Conservation (phyloP, 345 rosid species). For the Conringia planisiliqua region DNA sequence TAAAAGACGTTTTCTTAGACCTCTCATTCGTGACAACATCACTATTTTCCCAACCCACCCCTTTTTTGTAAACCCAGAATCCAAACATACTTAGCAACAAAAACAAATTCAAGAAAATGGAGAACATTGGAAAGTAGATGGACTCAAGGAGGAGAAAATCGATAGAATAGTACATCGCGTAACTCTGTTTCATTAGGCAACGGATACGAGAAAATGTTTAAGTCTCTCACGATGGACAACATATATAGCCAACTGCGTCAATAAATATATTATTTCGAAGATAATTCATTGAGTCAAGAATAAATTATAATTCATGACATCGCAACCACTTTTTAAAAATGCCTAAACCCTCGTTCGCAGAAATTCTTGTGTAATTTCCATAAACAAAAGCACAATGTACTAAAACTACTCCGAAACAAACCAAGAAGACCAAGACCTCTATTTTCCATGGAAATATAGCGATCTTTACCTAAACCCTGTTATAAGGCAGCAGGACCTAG, state of each 20-base stretch:
- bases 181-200: slow-evolving; percentile 10
- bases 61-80: slow-evolving; percentile 34
- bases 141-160: slow-evolving; percentile 36
- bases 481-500: background rate
- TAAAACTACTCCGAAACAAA: slow-evolving; percentile 1
- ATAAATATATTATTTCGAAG: slow-evolving; percentile 8
- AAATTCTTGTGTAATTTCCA: background rate
- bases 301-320: background rate
- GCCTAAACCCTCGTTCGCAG: background rate
- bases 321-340: background rate
- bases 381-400: background rate
- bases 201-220: slow-evolving; percentile 1
- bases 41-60: slow-evolving; percentile 13
- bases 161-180: slow-evolving; percentile 12
- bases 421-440: slow-evolving; percentile 24
- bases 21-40: slow-evolving; percentile 27
- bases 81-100: slow-evolving; percentile 40
- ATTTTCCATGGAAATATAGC: background rate
- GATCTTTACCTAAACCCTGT: background rate
- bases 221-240: slow-evolving; percentile 1
- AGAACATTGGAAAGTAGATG: slow-evolving; percentile 42
- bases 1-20: slow-evolving; percentile 22
- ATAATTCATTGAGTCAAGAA: background rate
- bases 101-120: slow-evolving; percentile 44
- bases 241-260: slow-evolving; percentile 20